Evolutionary conservation across 2,329 filamentous ascomycete genomes (phyloP), one percentile per base, ranked within the genome.

Genomic region (Colletotrichum tofieldiae): DNA sequence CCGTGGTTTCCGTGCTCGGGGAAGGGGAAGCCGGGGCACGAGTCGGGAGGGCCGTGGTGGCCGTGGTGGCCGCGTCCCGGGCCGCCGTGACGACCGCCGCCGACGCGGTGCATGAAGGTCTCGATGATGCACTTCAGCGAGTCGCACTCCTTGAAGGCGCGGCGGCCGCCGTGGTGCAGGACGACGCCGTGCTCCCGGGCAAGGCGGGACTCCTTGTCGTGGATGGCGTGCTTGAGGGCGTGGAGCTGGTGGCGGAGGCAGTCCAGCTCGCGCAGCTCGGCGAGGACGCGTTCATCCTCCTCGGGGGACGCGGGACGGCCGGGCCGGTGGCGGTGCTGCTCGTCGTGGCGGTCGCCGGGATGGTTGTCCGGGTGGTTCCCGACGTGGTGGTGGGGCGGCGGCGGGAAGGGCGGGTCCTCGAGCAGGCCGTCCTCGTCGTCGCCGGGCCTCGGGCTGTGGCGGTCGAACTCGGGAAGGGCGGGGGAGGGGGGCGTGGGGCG

Each of bases 231-330:
- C 74, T 84, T 78, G 51, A 88, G 79, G 63, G 84, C 81, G 39
- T 78, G 75, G 20, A 85, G 77, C 73, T 86, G 84, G 60, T 79
- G 77, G 74, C 81, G 82, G 73, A 88, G 81, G 55, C 80, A 79
- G 54, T 84, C 81, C 52, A 88, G 78, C 56, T 87, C 84, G 18
- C 80, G 80, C n/a, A 88, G 75, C 67, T 87, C 81, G 14, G 81
- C 77, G 29, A 85, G 81, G 3, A 87, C 74, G 16, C 65, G 37
- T 2, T 47, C 68, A 12, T 75, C 72, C 20, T 76, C 67, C 39
- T 75, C 67, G 61, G 61, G 62, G 63, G 56, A 58, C 43, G 39
- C 72, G 68, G 75, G 72, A 59, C 75, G 75, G 65, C 75, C 54
- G 41, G 35, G 64, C n/a, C 14, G 35, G 37, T 2, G 35, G 29